Evolutionary conservation across 441 rosid genomes (phyloP), one percentile per base, ranked within the genome.

Genomic region (Erodium moschatum): DNA sequence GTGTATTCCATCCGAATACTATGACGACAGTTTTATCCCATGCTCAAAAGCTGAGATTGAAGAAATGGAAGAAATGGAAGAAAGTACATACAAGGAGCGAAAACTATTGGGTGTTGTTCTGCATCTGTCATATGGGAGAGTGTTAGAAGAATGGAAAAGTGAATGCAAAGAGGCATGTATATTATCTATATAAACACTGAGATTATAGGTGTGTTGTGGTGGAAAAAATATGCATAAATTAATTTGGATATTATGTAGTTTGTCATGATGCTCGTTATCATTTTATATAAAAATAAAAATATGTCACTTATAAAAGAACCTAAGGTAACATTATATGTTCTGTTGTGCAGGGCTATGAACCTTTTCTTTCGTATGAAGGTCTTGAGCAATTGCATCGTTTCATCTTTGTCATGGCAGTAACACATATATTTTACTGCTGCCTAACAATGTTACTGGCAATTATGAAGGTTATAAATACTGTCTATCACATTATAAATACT

Each of bases 371-470:
- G 40, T 87, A 85, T 76, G 82, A 92, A 78, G 95, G 89, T 75
- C 89, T 89, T 13, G 98, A 92, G 84, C 96, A 88, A 81, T 69
- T 92, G 84, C 98, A 92, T 71, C 95, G 96, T 67, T 92, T 92
- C 87, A 92, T 92, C 76, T 92, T 92, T 76, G 83, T 92, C 79
- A 92, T 92, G 98, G 96, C 98, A 27, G 74, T 92, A 81, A 92
- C 98, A 33, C 98, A 92, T 73, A 66, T 92, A 72, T 84, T 88
- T 50, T 92, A 89, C 85, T 89, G 98, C 78, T 89, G 96, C 82
- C 83, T 92, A 76, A 92, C 96, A 62, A 88, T 92, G 98, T 76
- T 92, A 82, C 84, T 92, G 74, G 93, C 96, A 65, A 82, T 92
- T 73, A 90, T 92, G 64, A 92, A 92, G 96, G 98, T 92, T 72